A percentile compares a stretch with the other conserved stretches of the same genome.
Evolutionary conservation across 2,329 filamentous ascomycete genomes (phyloP).

Genomic region (Colletotrichum somersetense): DNA sequence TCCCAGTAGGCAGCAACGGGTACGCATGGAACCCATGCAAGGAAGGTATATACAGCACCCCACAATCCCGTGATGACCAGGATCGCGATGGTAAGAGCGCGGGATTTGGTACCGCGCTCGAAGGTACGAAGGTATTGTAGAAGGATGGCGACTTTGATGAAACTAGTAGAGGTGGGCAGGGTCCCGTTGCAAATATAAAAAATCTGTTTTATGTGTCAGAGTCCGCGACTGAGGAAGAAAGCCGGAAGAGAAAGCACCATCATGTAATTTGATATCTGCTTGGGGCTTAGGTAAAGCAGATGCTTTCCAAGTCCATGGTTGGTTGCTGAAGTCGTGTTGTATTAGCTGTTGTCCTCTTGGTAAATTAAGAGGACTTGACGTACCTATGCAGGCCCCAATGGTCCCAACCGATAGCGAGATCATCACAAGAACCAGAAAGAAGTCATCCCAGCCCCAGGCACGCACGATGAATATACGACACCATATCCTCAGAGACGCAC

Average conservation of each 20-base stretch:
- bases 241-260: not conserved
- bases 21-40: conserved; percentile 51
- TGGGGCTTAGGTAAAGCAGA: not conserved
- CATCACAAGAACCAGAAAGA: conserved; percentile 40
- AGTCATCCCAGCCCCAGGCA: conserved; percentile 41
- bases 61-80: conserved; percentile 48
- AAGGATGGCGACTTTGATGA: conserved; percentile 44
- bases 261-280: conserved; percentile 14
- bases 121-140: conserved; percentile 43
- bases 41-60: conserved; percentile 48
- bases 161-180: conserved; percentile 40
- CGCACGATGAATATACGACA: conserved; percentile 37
- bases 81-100: conserved; percentile 41
- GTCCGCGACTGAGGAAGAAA: fast-evolving
- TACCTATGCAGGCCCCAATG: conserved; percentile 22
- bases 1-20: conserved; percentile 51
- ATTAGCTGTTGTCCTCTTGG: not conserved
- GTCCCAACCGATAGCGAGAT: conserved; percentile 27
- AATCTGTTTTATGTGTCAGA: conserved; percentile 13
- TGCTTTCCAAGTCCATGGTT: conserved; percentile 29
- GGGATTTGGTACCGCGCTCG: conserved; percentile 34
- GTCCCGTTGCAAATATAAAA: conserved; percentile 43
- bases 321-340: not conserved
- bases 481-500: conserved; percentile 33
- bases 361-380: not conserved